phyloP scores from a whole-genome alignment of 2,329 filamentous ascomycete genomes.

The Clarireedia sp. region DNA sequence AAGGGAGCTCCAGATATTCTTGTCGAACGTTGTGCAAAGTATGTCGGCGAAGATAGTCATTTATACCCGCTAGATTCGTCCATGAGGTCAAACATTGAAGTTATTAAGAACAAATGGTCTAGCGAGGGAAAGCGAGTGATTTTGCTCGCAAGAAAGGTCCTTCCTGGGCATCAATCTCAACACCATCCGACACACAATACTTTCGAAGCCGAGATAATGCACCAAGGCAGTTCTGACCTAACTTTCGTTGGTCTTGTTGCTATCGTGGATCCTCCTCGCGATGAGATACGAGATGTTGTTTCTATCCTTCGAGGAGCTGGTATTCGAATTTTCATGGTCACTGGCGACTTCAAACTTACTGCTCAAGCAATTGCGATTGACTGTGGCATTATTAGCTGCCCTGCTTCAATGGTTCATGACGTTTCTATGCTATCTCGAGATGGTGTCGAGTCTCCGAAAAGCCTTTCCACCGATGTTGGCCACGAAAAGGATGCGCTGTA shows the following conservation, averaged over 20 bases:
- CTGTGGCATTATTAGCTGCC: constrained; percentile 56
- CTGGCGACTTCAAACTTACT: constrained; percentile 69
- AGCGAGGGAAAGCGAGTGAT: constrained; percentile 58
- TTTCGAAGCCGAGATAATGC: constrained; percentile 46
- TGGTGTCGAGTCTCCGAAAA: not conserved
- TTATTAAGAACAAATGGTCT: constrained; percentile 59
- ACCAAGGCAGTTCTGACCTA: constrained; percentile 40
- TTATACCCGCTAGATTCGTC: constrained; percentile 39
- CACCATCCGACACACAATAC: constrained; percentile 30
- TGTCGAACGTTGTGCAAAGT: constrained; percentile 58
- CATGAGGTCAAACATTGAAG: constrained; percentile 40
- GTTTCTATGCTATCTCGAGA: constrained; percentile 8
- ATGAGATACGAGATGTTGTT: constrained; percentile 48
- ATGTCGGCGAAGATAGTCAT: constrained; percentile 48
- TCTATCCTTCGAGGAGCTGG: constrained; percentile 56
- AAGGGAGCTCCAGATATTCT: constrained; percentile 65
- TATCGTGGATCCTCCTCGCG: constrained; percentile 48
- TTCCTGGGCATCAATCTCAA: constrained; percentile 8
- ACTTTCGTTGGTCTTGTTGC: constrained; percentile 47
- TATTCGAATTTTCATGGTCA: constrained; percentile 69
- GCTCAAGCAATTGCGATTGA: constrained; percentile 63
- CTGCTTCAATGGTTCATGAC: constrained; percentile 14
- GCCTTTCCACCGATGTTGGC: not conserved
- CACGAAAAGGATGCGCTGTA: constrained; percentile 3
- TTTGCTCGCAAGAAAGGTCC: constrained; percentile 50